Percentiles rank a stretch among this genome's conserved stretches.
phyloP scores from a whole-genome alignment of 2,329 filamentous ascomycete species.

The Fusarium dlaminii region DNA sequence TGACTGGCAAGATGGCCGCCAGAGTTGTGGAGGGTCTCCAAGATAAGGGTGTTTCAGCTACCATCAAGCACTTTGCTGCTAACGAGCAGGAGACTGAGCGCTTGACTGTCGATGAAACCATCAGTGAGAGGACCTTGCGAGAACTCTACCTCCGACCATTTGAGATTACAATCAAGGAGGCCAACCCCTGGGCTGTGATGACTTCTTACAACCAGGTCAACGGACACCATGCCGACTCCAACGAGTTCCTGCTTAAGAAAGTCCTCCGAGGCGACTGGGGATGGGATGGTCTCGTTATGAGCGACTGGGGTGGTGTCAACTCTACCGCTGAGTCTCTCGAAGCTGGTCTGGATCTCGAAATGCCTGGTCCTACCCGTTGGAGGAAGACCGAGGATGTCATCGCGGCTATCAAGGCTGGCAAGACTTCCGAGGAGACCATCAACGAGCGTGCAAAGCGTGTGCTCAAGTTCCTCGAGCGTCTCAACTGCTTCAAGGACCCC shows the following conservation, averaged over 20 bases:
- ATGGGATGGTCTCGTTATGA: constrained; percentile 50
- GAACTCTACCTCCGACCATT: constrained; percentile 51
- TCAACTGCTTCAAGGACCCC: constrained; percentile 45
- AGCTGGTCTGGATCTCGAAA: constrained; percentile 48
- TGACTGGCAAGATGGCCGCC: constrained; percentile 43
- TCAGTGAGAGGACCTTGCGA: constrained; percentile 38
- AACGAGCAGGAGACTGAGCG: constrained; percentile 51
- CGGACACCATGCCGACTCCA: constrained; percentile 48
- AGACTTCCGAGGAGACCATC: constrained; percentile 43
- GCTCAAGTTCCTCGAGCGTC: constrained; percentile 42
- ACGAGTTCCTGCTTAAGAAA: constrained; percentile 41
- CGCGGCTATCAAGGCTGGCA: constrained; percentile 45
- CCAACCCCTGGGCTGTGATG: constrained; percentile 52
- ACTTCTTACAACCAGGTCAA: constrained; percentile 52
- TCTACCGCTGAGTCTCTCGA: constrained; percentile 48
- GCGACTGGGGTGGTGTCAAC: constrained; percentile 52
- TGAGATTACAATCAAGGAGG: constrained; percentile 52
- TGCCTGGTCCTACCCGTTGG: constrained; percentile 50
- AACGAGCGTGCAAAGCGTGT: constrained; percentile 45
- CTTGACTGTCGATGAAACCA: constrained; percentile 42
- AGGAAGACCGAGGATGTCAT: constrained; percentile 43
- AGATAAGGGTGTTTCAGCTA: constrained; percentile 51
- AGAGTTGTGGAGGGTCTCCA: constrained; percentile 51
- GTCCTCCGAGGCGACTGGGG: constrained; percentile 58
- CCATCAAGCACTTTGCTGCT: constrained; percentile 57